These are phyloP conservation scores for Austroboletus rostrupii DNA, from an alignment of 1,284 basidiomycete genomes.

Conservation along the genomic window DNA sequence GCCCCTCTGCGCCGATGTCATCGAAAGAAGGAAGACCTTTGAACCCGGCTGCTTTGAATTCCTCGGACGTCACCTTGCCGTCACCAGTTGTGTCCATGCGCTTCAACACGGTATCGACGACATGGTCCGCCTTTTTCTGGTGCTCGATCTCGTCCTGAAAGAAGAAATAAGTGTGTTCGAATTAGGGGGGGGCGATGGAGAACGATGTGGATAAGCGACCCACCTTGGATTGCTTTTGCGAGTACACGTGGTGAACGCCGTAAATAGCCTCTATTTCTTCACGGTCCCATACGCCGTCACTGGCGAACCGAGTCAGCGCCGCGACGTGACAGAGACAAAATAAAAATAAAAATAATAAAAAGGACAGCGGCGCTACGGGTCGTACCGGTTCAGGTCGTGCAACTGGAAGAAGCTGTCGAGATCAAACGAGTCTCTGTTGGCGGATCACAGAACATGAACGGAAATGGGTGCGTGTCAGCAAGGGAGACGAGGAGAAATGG, in stretches of 20 bases:
- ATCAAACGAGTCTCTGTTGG: slow-evolving; percentile 71
- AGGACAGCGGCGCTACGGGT: background rate
- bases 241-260: slow-evolving; percentile 93
- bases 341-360: background rate
- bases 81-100: slow-evolving; percentile 79
- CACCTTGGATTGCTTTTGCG: slow-evolving; percentile 80
- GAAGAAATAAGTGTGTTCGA: too few species aligned
- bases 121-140: slow-evolving; percentile 79
- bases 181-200: background rate
- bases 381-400: slow-evolving; percentile 85
- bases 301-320: slow-evolving; percentile 22
- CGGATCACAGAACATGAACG: background rate
- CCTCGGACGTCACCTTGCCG: slow-evolving; percentile 72
- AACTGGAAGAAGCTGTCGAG: slow-evolving; percentile 79
- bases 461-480: slow-evolving; percentile 1
- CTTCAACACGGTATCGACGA: slow-evolving; percentile 75
- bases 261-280: slow-evolving; percentile 89
- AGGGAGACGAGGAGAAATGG: slow-evolving; percentile 4
- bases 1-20: slow-evolving; percentile 82
- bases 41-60: slow-evolving; percentile 79
- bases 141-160: slow-evolving; percentile 72
- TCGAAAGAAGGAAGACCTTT: slow-evolving; percentile 85
- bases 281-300: slow-evolving; percentile 71
- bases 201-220: background rate
- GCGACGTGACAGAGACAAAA: background rate